Percentiles rank a stretch among this genome's conserved stretches.
Conservation (phyloP, 768 basidiomycete genomes). For the Panaeolus papilionaceus region DNA sequence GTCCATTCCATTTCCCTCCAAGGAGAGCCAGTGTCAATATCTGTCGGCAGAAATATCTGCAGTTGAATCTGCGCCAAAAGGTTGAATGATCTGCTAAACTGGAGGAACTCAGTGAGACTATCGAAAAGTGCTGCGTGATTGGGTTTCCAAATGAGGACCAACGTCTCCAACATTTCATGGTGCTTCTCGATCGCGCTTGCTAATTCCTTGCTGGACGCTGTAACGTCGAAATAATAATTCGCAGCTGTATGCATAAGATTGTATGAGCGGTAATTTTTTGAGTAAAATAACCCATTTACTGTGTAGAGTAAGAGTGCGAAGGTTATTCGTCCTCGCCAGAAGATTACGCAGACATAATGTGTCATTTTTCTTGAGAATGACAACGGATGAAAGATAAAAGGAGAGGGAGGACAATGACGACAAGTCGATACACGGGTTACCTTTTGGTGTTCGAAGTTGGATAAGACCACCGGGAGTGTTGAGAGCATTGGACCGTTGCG, state of each 20-base stretch:
- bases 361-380: neutral
- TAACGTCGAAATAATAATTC: neutral
- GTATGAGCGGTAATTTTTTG: too few relatives aligned
- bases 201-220: neutral
- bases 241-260: too few relatives aligned
- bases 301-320: neutral
- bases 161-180: neutral
- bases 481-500: neutral
- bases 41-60: neutral
- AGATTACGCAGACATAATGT: neutral
- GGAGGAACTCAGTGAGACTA: neutral
- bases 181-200: neutral
- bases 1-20: neutral
- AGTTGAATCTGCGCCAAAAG: neutral
- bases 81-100: neutral
- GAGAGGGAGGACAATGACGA: neutral
- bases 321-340: neutral
- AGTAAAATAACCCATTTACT: neutral
- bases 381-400: neutral
- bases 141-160: neutral
- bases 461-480: neutral
- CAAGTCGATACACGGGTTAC: neutral
- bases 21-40: neutral
- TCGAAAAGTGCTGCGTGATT: neutral
- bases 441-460: neutral